Evolutionary conservation across 805 yeast genomes (phyloP).

Genomic region (Teunomyces kruisii): DNA sequence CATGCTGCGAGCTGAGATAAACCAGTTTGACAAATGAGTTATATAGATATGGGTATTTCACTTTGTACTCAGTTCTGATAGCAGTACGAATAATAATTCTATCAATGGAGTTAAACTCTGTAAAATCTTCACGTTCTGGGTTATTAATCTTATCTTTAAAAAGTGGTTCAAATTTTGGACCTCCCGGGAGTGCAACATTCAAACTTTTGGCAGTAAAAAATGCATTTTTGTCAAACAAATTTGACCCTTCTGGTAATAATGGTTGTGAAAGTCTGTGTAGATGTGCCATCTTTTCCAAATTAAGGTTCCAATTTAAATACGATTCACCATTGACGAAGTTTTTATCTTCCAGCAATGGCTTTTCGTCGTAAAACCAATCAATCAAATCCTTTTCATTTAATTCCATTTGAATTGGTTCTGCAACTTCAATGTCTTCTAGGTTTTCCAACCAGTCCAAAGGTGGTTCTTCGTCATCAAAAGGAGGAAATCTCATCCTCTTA

Average conservation of each 20-base stretch:
- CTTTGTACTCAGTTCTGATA: conserved; percentile 76
- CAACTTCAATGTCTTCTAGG: conserved; percentile 67
- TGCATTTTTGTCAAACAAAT: conserved; percentile 74
- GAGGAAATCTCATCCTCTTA: conserved; percentile 90
- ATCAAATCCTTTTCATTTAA: conserved; percentile 57
- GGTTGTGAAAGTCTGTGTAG: conserved; percentile 73
- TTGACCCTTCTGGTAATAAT: conserved; percentile 62
- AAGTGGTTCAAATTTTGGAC: conserved; percentile 92
- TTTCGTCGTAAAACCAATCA: conserved; percentile 81
- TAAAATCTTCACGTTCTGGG: conserved; percentile 70
- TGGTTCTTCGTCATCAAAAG: conserved; percentile 97
- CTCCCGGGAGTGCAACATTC: conserved; percentile 87
- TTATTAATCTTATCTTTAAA: conserved; percentile 58
- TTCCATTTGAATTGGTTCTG: conserved; percentile 68
- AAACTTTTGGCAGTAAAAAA: conserved; percentile 90
- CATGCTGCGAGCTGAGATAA: conserved; percentile 59
- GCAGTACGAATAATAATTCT: conserved; percentile 79
- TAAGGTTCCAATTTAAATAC: conserved; percentile 69
- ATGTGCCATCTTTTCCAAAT: conserved; percentile 59
- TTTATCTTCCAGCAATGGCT: conserved; percentile 62
- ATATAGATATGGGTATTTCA: conserved; percentile 84
- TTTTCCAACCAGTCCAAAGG: conserved; percentile 83
- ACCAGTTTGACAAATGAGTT: conserved; percentile 75
- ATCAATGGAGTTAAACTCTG: conserved; percentile 88
- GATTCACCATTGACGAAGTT: conserved; percentile 71